Conservation (phyloP, 352 stramenopile species). For the Phytopythium cucurbitacearum region DNA sequence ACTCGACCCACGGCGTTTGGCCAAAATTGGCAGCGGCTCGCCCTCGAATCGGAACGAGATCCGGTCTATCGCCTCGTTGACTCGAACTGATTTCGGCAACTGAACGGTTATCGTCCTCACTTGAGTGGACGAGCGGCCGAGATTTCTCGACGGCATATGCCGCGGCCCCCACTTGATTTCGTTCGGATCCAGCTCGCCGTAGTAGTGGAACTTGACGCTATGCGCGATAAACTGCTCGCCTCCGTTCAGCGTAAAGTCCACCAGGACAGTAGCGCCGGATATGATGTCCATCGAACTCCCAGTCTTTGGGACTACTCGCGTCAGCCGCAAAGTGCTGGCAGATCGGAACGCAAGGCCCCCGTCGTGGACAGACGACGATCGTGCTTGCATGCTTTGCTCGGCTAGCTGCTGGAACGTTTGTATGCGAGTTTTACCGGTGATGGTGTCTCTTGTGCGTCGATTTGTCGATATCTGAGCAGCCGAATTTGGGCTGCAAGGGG, state of each 20-base stretch:
- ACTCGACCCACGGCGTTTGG: constrained; percentile 40
- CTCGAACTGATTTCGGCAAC: constrained; percentile 42
- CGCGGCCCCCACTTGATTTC: constrained; percentile 55
- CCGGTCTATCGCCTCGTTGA: constrained; percentile 44
- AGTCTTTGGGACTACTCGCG: constrained; percentile 18
- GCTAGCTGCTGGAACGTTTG: constrained; percentile 59
- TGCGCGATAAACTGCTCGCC: constrained; percentile 76
- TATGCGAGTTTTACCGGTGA: constrained; percentile 29
- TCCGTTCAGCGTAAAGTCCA: constrained; percentile 74
- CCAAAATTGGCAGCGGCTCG: constrained; percentile 26
- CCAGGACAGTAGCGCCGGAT: constrained; percentile 36
- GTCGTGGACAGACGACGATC: neutral
- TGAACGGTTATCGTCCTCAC: constrained; percentile 41
- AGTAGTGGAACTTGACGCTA: constrained; percentile 64
- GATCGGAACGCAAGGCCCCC: neutral
- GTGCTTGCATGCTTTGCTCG: constrained; percentile 39
- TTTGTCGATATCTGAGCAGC: neutral
- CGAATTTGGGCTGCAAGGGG: constrained; percentile 7
- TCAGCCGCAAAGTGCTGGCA: constrained; percentile 10
- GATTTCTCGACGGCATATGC: constrained; percentile 43
- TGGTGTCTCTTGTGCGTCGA: constrained; percentile 20
- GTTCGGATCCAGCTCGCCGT: constrained; percentile 33
- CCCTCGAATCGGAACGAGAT: constrained; percentile 60
- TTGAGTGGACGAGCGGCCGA: constrained; percentile 35
- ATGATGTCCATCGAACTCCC: constrained; percentile 2